Evolutionary conservation across 1,284 basidiomycete genomes (phyloP), one percentile per base, ranked within the genome.

Genomic region (Ceratobasidium sp.): DNA sequence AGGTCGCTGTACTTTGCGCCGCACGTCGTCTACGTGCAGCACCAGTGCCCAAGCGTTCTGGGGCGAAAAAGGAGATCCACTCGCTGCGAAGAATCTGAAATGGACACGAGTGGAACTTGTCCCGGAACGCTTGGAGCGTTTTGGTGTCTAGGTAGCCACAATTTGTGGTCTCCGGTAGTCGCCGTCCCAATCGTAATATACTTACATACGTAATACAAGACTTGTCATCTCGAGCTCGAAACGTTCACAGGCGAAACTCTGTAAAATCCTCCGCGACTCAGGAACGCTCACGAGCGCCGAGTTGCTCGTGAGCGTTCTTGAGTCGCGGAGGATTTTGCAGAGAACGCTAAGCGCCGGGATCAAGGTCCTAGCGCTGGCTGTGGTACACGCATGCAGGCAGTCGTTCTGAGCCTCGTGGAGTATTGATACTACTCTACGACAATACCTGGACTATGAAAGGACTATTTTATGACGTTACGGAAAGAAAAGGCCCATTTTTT

Each of bases 321-420:
- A 18, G 48, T 33, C 35, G 16, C 50, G 50, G 38, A 30, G 27
- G 27, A 30, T 30, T 30, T 30, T 30, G 27, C 27, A 30, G 65
- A 68, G 54, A 35, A 6, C 6, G 66, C 27, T 68, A 68, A 68
- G 66, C 66, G 66, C 66, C 48, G n/a, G 27, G n/a, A 8, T 68
- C 66, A 68, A 48, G 66, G 48, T 68, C 46, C 66, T 54, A 30
- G 27, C 41, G 27, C 16, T 14, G 27, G 44, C 44, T 18, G 44
- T 18, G 44, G 44, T 18, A 18, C 44, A 18, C 44, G 44, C 44
- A 46, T 46, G 44, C 16, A 46, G 44, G 16, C 44, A 46, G 44
- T 18, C 44, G 44, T 46, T 46, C 44, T 46, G 44, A 8, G 44
- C 44, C 44, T 46, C 44, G 44, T 46, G 44, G 8, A 12, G 44